Evolutionary conservation across 768 basidiomycete genomes (phyloP), one percentile per base, ranked within the genome.

Genomic region (Clitopilus passeckerianus): DNA sequence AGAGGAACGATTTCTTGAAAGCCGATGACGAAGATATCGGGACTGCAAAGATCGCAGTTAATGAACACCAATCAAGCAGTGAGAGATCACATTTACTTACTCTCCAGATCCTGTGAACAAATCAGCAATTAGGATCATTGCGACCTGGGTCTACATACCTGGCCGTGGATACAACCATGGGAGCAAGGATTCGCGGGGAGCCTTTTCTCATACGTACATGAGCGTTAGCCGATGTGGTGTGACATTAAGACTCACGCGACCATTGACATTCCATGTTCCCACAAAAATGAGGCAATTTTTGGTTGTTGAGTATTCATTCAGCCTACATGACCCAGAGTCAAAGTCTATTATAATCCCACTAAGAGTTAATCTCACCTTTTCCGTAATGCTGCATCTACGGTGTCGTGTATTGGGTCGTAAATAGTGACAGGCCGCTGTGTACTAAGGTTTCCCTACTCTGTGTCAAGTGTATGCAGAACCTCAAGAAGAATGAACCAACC

Each of bases 1-100:
- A 99, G 81, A 4, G 95, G 94, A 0, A 99, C 97, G 57, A 99
- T 95, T 72, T 99, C 97, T 72, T 99, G 95, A 70, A 98, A 97
- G 1, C 91, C 93, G 27, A 98, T 77, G 20, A 87, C 87, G 69
- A 96, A 88, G 61, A 98, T 86, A 68, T 98, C 95, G 6, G 95
- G 94, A 46, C 91, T 91, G 35, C 52, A 34, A 24, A 46, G n/a
- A 56, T 67, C 59, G 67, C 60, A 37, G 53, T 53, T 54, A 34
- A 22, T 55, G 7, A 7, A 24, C 27, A 33, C 27, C 14, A 37
- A 8, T 2, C 24, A 18, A 18, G 24, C 35, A 7, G 54, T 14
- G 30, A 6, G 24, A 1, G 3, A 3, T 50, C 10, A 3, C 46
- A 18, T 18, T n/a, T 30, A 30, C 46, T 2, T 50, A 50, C 46